Base-by-base conservation (phyloP, 345 rosid genomes). In the Eucalyptus melliodora region DNA sequence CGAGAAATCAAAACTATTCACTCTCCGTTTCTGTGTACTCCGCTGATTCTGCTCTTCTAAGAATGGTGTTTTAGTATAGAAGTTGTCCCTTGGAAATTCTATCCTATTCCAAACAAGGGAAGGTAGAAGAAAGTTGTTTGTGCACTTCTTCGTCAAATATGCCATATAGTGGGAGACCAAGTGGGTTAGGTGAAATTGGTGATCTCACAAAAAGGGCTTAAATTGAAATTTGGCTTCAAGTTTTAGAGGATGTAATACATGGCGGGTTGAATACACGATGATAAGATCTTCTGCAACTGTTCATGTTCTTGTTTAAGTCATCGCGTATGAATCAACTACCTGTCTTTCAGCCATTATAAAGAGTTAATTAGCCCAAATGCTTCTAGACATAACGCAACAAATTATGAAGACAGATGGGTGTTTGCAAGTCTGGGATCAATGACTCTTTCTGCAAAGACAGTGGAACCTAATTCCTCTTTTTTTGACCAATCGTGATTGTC, bases 91-190 rank as follows among this genome's bases (percentile, higher is more conserved):
- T 65, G 77, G 37, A 65, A 65, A 27, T 60, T 60, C 67, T 60
- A 26, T 24, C 14, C 62, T 60, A 60, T 60, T 60, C 67, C 15
- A 60, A 26, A 60, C n/a, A 60, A 26, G 67, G 67, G 67, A 60
- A 60, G 67, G n/a, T 26, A 27, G 31, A 60, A 27, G 14, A 60
- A 60, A 60, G n/a, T 6, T 0, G 3, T 0, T 60, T 26, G n/a
- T 60, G 8, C 15, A 3, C 67, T 27, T 60, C 67, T 12, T 27
- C 67, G 15, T 60, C 67, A 27, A 27, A 24, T 24, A 1, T 56
- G 62, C 62, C 3, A 24, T 24, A 10, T 10, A 24, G 2, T 56
- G 30, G 62, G 59, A 53, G 59, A 53, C 26, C 59, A 21, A 21
- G 26, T 53, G 59, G 59, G 1, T 19, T 21, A 53, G 26, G 59